Conservation (phyloP, 177 flowering plant species). For the Vitis hybrid region DNA sequence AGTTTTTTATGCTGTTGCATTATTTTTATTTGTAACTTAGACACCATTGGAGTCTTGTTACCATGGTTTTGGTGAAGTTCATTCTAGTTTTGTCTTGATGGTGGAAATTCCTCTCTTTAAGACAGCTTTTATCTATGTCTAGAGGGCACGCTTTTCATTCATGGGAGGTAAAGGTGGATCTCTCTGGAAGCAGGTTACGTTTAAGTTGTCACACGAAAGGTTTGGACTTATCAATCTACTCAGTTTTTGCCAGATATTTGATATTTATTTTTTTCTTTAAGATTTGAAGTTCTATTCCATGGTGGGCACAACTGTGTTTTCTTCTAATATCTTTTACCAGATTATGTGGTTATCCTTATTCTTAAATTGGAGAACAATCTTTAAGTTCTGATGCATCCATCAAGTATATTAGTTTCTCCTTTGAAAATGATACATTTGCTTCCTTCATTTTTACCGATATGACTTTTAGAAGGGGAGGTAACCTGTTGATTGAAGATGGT, state of each 20-base stretch:
- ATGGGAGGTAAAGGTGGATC: slow-evolving; percentile 96
- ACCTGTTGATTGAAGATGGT: slow-evolving; percentile 62
- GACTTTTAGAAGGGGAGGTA: slow-evolving; percentile 47
- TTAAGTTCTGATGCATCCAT: neutral
- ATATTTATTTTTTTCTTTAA: neutral
- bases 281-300: neutral
- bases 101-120: neutral
- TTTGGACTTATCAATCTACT: slow-evolving; percentile 17
- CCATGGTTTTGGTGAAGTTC: neutral
- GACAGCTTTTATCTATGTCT: slow-evolving; percentile 10
- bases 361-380: neutral
- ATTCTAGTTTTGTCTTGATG: neutral
- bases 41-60: neutral
- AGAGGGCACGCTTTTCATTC: slow-evolving; percentile 97
- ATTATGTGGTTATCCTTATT: neutral
- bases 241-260: neutral
- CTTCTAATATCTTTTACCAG: neutral
- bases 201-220: slow-evolving; percentile 60
- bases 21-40: neutral
- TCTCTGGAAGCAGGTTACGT: slow-evolving; percentile 85
- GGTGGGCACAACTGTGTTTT: neutral
- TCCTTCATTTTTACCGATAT: slow-evolving; percentile 33
- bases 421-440: neutral
- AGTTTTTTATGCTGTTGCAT: too few relatives aligned
- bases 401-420: too few relatives aligned